These are phyloP conservation scores for Emergomyces africanus DNA, from an alignment of 2,329 filamentous ascomycete species.

Conservation along the genomic window DNA sequence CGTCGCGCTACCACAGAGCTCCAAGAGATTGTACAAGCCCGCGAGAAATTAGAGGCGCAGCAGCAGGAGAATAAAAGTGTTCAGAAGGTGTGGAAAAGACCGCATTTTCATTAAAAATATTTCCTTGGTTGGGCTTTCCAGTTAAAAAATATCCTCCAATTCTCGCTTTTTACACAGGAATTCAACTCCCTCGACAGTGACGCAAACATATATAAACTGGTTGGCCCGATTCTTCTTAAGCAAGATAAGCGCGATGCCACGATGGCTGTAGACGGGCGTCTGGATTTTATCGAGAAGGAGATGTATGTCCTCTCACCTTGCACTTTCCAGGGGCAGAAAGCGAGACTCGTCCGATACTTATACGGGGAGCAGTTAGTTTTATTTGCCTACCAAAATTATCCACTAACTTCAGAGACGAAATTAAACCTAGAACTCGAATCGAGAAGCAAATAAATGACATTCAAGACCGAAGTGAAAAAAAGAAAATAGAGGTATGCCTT, in stretches of 20 bases:
- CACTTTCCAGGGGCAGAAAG: not conserved
- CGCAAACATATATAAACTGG: constrained; percentile 89
- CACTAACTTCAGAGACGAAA: not conserved
- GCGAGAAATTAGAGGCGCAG: constrained; percentile 85
- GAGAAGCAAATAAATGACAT: constrained; percentile 53
- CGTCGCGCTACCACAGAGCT: constrained; percentile 49
- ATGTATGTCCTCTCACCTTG: constrained; percentile 50
- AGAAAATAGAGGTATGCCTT: constrained; percentile 48
- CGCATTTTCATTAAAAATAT: not conserved
- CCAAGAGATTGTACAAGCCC: constrained; percentile 58
- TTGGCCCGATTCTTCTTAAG: constrained; percentile 85
- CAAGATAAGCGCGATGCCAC: constrained; percentile 86
- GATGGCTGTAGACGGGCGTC: constrained; percentile 74
- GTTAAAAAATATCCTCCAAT: not conserved
- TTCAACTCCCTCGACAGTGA: constrained; percentile 67
- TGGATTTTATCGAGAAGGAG: constrained; percentile 89
- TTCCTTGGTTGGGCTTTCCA: not conserved
- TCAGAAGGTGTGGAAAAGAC: constrained; percentile 49
- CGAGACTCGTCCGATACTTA: not conserved
- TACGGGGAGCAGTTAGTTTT: too few relatives aligned
- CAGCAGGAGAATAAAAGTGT: constrained; percentile 86
- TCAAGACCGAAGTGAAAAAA: constrained; percentile 51
- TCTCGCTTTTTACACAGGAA: constrained; percentile 47
- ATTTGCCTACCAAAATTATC: not conserved
- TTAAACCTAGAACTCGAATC: constrained; percentile 46